Base-by-base conservation (phyloP, 2,329 filamentous ascomycete genomes). In the Rutstroemia sp. region DNA sequence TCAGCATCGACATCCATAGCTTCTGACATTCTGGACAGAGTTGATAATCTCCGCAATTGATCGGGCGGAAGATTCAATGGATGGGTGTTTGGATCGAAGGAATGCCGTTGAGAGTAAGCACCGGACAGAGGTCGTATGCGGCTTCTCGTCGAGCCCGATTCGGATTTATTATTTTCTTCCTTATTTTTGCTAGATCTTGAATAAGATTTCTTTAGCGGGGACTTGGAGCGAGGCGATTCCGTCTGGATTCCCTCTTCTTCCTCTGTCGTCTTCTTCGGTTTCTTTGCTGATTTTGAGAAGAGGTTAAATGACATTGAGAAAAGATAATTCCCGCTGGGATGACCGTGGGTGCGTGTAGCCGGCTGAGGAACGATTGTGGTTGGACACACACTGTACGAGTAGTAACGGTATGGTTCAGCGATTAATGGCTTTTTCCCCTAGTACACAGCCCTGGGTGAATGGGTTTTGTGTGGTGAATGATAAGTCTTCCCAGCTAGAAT, bases 1-100 rank as follows among this genome's bases (percentile, higher is more conserved):
- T 90, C 86, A 63, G 80, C 78, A 72, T 94, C 89, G 64, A 90
- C 76, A 64, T 94, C 88, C 86, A 92, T 72, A 55, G 72, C 70
- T 60, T 77, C 74, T 56, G 76, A 74, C 74, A 78, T 79, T 67
- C 75, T 78, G 62, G 85, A 86, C 61, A 90, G 78, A 64, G 79
- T 79, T 49, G 86, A 90, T 57, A 88, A 74, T 61, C 89, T 84
- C 71, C 88, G 87, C 67, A 90, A 82, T 79, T 96, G 86, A 75
- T 96, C 91, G 48, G 91, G 91, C 2, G 87, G 90, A 21, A 95
- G 82, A 69, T 96, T 96, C 52, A 96, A 80, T 41, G 92, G 92
- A 72, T 96, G 92, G 2, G 84, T 87, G 70, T 92, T 82, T 62
- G 78, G 78, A 69, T 89, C 85, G 68, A 77, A 73, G 65, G 73